Base-by-base conservation (phyloP, 768 basidiomycete genomes). In the Suillus ampliporus region DNA sequence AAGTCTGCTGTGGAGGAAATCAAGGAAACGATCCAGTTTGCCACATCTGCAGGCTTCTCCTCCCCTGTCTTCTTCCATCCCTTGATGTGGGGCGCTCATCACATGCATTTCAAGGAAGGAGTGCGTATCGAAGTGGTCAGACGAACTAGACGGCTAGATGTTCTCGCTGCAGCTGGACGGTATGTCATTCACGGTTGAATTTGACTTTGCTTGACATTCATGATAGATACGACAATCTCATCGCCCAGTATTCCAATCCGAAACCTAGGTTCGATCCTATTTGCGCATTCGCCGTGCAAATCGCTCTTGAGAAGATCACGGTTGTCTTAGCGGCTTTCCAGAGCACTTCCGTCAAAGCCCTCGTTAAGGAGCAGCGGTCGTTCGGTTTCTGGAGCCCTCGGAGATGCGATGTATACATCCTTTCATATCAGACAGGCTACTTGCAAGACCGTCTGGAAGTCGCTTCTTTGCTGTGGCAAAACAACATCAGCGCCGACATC, bases 311-410 rank as follows among this genome's bases (percentile, higher is more conserved):
- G 71, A 91, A 89, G 78, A 91, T 95, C 63, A 86, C 89, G 0
- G 77, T 82, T 1, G 83, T 86, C 13, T 79, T 94, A 2, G 91
- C 90, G 0, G 79, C 86, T 2, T 90, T 85, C 70, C 92, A 94
- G 69, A 83, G 84, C 10, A 72, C 77, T 1, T 87, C 89, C 1
- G 83, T 92, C 41, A 88, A 87, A 71, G 83, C 83, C 3, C 80
- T 92, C 6, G 79, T 92, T 58, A 93, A 90, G 72, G 91, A 93
- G 69, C 86, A 88, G 63, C 85, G 87, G 13, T 93, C 94, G 0
- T 95, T 93, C 64, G 93, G 94, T 0, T 91, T 87, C 70, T 95
- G 91, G 92, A 91, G 91, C 73, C 93, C 93, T n/a, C 83, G 92
- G 17, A 82, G 92, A 43, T 94, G 94, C 67, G 93, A 95, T 65